A percentile compares a stretch with the other conserved stretches of the same genome.
These are phyloP conservation scores for Exophiala xenobiotica DNA, from an alignment of 2,329 filamentous ascomycete genomes.

Conservation along the genomic window DNA sequence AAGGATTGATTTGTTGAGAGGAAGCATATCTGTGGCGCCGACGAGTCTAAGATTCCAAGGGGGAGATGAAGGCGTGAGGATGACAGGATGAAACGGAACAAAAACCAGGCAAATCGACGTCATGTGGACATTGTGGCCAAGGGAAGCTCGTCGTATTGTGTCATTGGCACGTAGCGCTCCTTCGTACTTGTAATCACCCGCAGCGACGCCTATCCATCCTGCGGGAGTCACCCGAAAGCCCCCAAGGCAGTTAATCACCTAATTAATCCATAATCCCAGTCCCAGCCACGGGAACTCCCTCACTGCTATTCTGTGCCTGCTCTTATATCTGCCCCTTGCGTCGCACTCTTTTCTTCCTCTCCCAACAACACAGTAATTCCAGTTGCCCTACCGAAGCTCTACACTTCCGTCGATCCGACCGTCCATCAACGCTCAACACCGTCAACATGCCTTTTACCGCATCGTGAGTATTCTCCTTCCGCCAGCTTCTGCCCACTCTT, in stretches of 20 bases:
- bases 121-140: neutral
- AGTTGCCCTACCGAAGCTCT: no score
- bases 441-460: conserved; percentile 53
- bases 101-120: neutral
- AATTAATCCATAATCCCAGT: no score
- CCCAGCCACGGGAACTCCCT: neutral
- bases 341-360: neutral
- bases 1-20: neutral
- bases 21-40: neutral
- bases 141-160: neutral
- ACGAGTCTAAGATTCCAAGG: neutral
- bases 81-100: neutral
- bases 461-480: conserved; percentile 43
- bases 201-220: no score
- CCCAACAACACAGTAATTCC: neutral
- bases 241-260: no score
- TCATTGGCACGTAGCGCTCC: no score
- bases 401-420: no score
- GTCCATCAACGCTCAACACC: conserved; percentile 14
- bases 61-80: neutral
- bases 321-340: no score
- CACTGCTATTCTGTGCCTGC: neutral
- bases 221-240: neutral
- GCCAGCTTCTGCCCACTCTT: conserved; percentile 11
- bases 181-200: no score